Evolutionary conservation across 1,284 basidiomycete species (phyloP).

Genomic region (Spongispora temasekensis): DNA sequence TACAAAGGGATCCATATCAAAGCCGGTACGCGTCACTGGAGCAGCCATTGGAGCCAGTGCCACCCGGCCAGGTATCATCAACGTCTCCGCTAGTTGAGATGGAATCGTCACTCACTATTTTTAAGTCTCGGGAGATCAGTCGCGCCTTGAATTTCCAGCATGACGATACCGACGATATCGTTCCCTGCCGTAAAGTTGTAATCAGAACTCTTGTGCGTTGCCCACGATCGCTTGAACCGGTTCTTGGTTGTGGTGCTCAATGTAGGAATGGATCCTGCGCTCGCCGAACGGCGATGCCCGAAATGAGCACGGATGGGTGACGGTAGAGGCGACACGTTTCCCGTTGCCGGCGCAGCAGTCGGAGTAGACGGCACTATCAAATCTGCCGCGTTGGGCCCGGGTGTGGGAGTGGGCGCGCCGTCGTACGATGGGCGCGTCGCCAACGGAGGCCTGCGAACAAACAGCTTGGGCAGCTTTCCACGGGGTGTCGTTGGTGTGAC

Average conservation of each 20-base stretch:
- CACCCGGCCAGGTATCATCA: too few species aligned
- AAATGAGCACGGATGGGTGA: slow-evolving; percentile 22
- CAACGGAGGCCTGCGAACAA: slow-evolving; percentile 38
- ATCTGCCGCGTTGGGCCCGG: slow-evolving; percentile 10
- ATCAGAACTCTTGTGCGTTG: slow-evolving; percentile 37
- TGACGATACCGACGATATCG: slow-evolving; percentile 92
- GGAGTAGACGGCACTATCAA: slow-evolving; percentile 11
- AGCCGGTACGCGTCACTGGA: slow-evolving; percentile 81
- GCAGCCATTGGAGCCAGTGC: too few species aligned
- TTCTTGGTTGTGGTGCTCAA: slow-evolving; percentile 26
- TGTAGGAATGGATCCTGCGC: slow-evolving; percentile 33
- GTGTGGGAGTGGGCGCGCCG: slow-evolving; percentile 10
- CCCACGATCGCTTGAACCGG: slow-evolving; percentile 33
- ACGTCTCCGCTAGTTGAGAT: slow-evolving; percentile 1
- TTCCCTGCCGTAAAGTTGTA: slow-evolving; percentile 71
- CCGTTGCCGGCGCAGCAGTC: slow-evolving; percentile 4
- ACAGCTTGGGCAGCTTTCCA: slow-evolving; percentile 40
- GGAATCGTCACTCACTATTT: slow-evolving; percentile 66
- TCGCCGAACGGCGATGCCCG: slow-evolving; percentile 34
- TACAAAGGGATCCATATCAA: slow-evolving; percentile 98
- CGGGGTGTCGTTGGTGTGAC: slow-evolving; percentile 24
- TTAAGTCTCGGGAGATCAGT: slow-evolving; percentile 83
- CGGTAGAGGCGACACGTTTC: slow-evolving; percentile 14
- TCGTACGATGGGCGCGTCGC: slow-evolving; percentile 36
- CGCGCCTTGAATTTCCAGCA: slow-evolving; percentile 75